Conservation (phyloP, 176 grass and related monocot genomes). For the Otatea glauca region DNA sequence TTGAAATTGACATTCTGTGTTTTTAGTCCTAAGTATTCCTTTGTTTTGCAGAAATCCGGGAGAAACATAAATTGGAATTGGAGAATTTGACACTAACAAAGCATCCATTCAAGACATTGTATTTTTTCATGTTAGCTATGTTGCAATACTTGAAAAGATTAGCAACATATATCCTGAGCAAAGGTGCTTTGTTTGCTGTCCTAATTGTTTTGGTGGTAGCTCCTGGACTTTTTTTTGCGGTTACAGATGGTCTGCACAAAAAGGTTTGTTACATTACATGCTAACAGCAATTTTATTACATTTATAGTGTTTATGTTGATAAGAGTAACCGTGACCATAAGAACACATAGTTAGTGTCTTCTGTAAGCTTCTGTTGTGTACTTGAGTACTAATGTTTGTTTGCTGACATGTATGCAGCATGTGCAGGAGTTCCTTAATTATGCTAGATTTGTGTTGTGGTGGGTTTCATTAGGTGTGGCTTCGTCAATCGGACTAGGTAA, state of each 20-base stretch:
- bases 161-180: conserved; percentile 65
- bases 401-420: conserved; percentile 62
- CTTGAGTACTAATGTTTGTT: conserved; percentile 34
- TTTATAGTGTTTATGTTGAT: conserved; percentile 13
- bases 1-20: conserved; percentile 13
- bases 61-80: conserved; percentile 74
- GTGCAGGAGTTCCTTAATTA: conserved; percentile 82
- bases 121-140: conserved; percentile 72
- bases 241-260: conserved; percentile 64
- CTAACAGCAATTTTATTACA: conserved; percentile 6
- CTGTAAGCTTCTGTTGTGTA: conserved; percentile 8
- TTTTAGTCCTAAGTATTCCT: conserved; percentile 14
- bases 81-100: conserved; percentile 75
- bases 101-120: conserved; percentile 78
- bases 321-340: conserved; percentile 22
- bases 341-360: not conserved
- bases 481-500: conserved; percentile 97
- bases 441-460: conserved; percentile 83
- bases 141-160: conserved; percentile 72
- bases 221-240: conserved; percentile 50
- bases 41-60: conserved; percentile 73
- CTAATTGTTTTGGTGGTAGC: conserved; percentile 58
- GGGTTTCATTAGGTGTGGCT: conserved; percentile 85
- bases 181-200: conserved; percentile 60
- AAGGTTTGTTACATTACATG: conserved; percentile 57